Base-by-base conservation (phyloP, 2,329 filamentous ascomycete species). In the Helotiales sp. region DNA sequence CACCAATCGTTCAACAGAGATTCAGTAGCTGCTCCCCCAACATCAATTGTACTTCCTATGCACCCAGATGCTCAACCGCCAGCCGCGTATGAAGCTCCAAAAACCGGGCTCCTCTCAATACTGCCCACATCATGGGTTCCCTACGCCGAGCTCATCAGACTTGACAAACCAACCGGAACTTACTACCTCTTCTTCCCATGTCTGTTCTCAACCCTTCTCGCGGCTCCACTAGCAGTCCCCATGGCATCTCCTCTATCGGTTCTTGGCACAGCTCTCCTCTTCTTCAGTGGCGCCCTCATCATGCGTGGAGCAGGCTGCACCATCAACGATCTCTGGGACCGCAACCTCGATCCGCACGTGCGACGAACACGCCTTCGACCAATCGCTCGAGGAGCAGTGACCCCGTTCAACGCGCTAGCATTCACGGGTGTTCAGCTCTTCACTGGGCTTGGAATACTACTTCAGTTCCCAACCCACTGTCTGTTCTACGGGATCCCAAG, bases 271-370 rank as follows among this genome's bases (percentile, higher is more conserved):
- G 85, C 86, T 1, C 75, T 86, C 1, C 85, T 96, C 57, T 96
- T 96, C 80, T 86, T 91, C 74, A 83, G 87, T 1, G 93, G 93
- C 60, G 91, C 92, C 3, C 78, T 96, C 52, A 86, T 97, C 71
- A 96, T 97, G 91, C 91, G 93, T 68, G 91, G 93, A 58, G 92
- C 93, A 22, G 93, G 93, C 61, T 97, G 93, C 79, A 91, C 91
- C 20, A 93, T 96, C 80, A 97, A 97, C 77, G 93, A 97, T 77
- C 87, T 96, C 60, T 94, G 93, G 91, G 93, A 97, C 79, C 88
- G 92, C 63, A 91, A 96, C 73, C 88, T 97, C 17, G 93, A 97
- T 78, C 90, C 91, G 6, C 87, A 93, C 70, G 93, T 97, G 15
- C 80, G 86, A 1, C 87, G 93, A 57, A 96, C 92, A 6, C 87